phyloP scores from a whole-genome alignment of 139 green algal genomes.

The Pleodorina starrii region DNA sequence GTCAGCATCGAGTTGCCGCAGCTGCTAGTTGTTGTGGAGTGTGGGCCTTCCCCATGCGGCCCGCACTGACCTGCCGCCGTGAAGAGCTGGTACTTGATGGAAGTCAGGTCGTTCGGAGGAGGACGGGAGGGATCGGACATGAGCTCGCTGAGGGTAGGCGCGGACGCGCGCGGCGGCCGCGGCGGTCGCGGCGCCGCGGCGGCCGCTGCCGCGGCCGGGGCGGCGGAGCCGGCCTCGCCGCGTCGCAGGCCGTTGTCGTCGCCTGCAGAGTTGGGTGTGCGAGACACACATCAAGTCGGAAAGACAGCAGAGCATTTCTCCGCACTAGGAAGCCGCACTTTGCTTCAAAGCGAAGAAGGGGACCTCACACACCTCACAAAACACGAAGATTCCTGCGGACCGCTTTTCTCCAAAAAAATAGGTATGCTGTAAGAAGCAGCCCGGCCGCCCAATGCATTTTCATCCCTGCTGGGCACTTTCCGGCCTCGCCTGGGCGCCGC shows the following conservation, averaged over 20 bases:
- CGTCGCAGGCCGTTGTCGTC: not conserved
- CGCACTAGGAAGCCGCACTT: too few relatives aligned
- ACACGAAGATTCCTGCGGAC: not conserved
- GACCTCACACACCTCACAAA: not conserved
- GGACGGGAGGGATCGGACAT: not conserved
- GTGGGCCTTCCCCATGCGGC: too few relatives aligned
- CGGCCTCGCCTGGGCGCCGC: not conserved
- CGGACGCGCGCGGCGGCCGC: too few relatives aligned
- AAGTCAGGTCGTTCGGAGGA: not conserved
- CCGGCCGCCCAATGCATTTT: not conserved
- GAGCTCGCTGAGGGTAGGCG: too few relatives aligned
- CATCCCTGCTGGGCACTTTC: not conserved
- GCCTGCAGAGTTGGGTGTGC: not conserved
- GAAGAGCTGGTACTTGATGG: conserved; percentile 33
- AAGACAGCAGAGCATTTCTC: too few relatives aligned
- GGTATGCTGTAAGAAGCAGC: not conserved
- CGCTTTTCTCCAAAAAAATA: not conserved
- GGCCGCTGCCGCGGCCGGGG: not conserved
- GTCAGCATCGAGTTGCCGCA: too few relatives aligned
- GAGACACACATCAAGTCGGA: not conserved
- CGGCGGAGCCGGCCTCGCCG: too few relatives aligned
- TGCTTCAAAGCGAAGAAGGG: too few relatives aligned
- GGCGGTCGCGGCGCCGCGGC: too few relatives aligned
- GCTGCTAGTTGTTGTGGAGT: too few relatives aligned
- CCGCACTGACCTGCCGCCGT: conserved; percentile 4